These are phyloP conservation scores for Epichloe coenophiala DNA, from an alignment of 2,329 filamentous ascomycete species.

Conservation along the genomic window DNA sequence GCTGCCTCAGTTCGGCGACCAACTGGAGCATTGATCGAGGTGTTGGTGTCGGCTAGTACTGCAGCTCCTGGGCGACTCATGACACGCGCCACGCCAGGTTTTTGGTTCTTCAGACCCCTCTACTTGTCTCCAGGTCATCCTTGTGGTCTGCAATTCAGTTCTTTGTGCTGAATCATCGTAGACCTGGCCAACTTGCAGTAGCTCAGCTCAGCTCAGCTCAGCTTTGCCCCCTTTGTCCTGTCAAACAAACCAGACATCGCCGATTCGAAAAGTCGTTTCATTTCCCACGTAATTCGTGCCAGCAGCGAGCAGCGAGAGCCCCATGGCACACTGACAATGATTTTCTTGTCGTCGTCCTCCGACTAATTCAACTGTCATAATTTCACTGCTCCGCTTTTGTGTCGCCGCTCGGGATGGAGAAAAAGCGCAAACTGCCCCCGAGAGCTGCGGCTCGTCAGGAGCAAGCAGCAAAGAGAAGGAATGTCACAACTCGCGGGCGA, in stretches of 20 bases:
- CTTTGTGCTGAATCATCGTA: no score
- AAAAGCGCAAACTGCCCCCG: conserved; percentile 52
- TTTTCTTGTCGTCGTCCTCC: conserved; percentile 7
- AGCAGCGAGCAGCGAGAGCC: conserved; percentile 1
- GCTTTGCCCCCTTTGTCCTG: no score
- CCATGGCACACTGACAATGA: conserved; percentile 20
- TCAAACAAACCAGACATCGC: no score
- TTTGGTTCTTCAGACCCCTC: no score
- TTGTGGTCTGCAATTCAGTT: neutral
- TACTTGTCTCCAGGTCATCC: neutral
- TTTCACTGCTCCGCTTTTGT: neutral
- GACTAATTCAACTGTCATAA: conserved; percentile 1
- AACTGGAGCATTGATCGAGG: conserved; percentile 7
- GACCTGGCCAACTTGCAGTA: no score
- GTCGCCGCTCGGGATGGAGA: conserved; percentile 35
- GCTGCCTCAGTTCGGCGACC: conserved; percentile 1
- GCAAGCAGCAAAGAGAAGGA: conserved; percentile 46
- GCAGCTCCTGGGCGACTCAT: neutral
- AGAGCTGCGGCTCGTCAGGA: conserved; percentile 48
- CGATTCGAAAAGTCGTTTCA: no score
- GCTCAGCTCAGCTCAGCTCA: no score
- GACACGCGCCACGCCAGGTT: neutral
- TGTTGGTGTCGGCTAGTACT: neutral
- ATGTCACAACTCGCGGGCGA: conserved; percentile 38
- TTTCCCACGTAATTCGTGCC: neutral